Evolutionary conservation across 1,284 basidiomycete species (phyloP).

Genomic region (Coniferiporia weirii): DNA sequence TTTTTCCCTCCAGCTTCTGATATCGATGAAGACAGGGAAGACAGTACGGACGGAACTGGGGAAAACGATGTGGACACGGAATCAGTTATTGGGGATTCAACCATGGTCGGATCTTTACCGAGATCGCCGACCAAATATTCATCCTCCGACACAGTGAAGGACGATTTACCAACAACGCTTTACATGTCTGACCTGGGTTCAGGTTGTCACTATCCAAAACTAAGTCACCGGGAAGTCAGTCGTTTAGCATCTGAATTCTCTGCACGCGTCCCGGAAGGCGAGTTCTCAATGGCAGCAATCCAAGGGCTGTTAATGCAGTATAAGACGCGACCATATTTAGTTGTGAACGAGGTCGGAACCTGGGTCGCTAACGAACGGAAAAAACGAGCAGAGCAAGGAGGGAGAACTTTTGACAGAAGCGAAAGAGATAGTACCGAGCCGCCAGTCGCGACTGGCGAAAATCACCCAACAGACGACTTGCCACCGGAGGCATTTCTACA

Average conservation of each 20-base stretch:
- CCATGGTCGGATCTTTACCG: neutral
- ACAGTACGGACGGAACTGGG: slow-evolving; percentile 4
- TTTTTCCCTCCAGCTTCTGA: slow-evolving; percentile 50
- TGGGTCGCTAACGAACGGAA: slow-evolving; percentile 44
- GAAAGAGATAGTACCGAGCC: neutral
- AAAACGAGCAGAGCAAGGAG: slow-evolving; percentile 2
- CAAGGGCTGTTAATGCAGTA: slow-evolving; percentile 73
- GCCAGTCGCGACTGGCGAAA: no score
- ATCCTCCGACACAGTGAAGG: neutral
- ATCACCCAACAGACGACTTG: neutral
- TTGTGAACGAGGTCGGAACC: slow-evolving; percentile 38
- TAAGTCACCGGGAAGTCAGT: slow-evolving; percentile 32
- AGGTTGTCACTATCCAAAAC: slow-evolving; percentile 25
- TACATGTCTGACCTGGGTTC: slow-evolving; percentile 7
- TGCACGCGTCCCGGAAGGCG: slow-evolving; percentile 53
- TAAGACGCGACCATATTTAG: slow-evolving; percentile 56
- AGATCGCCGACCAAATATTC: neutral
- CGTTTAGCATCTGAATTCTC: slow-evolving; percentile 55
- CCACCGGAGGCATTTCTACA: neutral
- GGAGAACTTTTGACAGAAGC: neutral
- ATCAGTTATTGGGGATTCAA: neutral
- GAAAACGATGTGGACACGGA: neutral
- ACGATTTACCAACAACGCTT: neutral
- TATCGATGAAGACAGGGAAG: slow-evolving; percentile 13
- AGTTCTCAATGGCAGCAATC: slow-evolving; percentile 66